A percentile compares a stretch with the other conserved stretches of the same genome.
These are phyloP conservation scores for Croton laevigatus DNA, from an alignment of 441 rosid genomes.

Conservation along the genomic window DNA sequence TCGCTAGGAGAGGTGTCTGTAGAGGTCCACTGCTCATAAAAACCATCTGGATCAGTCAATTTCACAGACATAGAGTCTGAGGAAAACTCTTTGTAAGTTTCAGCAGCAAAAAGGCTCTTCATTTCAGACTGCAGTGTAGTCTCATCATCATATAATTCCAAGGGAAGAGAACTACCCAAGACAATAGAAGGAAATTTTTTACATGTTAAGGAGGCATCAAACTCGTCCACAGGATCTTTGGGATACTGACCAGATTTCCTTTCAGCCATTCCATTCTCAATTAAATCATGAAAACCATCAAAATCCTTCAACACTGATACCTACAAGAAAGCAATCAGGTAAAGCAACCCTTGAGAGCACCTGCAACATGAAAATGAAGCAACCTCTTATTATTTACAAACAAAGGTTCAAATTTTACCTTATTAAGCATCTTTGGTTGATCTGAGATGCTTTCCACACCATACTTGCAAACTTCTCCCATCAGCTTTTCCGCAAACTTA, in stretches of 20 bases:
- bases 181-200: conserved; percentile 80
- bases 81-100: conserved; percentile 34
- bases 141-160: conserved; percentile 62
- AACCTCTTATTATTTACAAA: not conserved
- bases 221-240: conserved; percentile 37
- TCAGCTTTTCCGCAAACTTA: conserved; percentile 40
- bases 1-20: conserved; percentile 27
- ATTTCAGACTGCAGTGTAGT: conserved; percentile 26
- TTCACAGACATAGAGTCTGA: conserved; percentile 33
- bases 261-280: conserved; percentile 42
- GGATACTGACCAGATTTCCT: conserved; percentile 36
- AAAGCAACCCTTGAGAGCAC: not conserved
- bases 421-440: conserved; percentile 44
- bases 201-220: conserved; percentile 53
- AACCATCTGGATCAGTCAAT: conserved; percentile 44
- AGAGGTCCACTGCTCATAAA: conserved; percentile 48
- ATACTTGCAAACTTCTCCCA: conserved; percentile 39
- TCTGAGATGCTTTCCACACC: conserved; percentile 35
- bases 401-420: conserved; percentile 32
- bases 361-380: not conserved
- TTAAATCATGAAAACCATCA: conserved; percentile 48
- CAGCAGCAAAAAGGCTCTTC: conserved; percentile 33
- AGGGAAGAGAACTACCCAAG: conserved; percentile 58
- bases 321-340: conserved; percentile 30
- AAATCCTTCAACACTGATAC: conserved; percentile 58